Base-by-base conservation (phyloP, 805 yeast genomes). In the Lipomyces anomalus region DNA sequence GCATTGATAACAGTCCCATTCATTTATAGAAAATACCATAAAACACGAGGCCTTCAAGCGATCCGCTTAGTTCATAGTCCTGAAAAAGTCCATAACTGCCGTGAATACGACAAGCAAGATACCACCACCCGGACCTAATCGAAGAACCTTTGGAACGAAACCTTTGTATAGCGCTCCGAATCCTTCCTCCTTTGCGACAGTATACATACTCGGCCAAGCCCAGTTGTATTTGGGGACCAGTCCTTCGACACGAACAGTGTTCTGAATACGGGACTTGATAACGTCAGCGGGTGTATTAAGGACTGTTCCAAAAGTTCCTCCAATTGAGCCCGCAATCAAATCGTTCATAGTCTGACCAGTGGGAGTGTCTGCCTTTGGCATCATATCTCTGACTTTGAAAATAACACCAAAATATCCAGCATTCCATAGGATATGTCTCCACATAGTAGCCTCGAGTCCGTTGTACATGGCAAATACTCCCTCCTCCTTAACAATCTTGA, bases 51-150 rank as follows among this genome's bases (percentile, higher is more conserved):
- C n/a, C n/a, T n/a, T n/a, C n/a, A n/a, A n/a, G n/a, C n/a, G n/a
- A n/a, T n/a, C n/a, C n/a, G n/a, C n/a, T n/a, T n/a, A n/a, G n/a
- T 48, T 47, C 28, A 56, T 50, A 7, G 56, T 23, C 6, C 65
- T 59, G 75, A 92, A 92, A 72, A 87, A 86, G 65, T 89, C 96
- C 94, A 89, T 88, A 54, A 89, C 80, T 21, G 87, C 74, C 36
- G 96, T 87, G 75, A 88, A 92, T n/a, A 92, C 98, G 40, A 92
- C 97, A 65, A 92, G 75, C 61, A 92, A 72, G 57, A 92, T 88
- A 73, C 99, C 99, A 66, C 99, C 99, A 62, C 99, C 99, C 50
- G 99, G 98, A 39, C 97, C 98, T 57, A 92, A 75, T 76, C 99
- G 82, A 63, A 92, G 74, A 9, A 92, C 97, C 74, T 92, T 92